A percentile compares a stretch with the other conserved stretches of the same genome.
Conservation (phyloP, 352 stramenopile species). For the Peronospora tabacina region DNA sequence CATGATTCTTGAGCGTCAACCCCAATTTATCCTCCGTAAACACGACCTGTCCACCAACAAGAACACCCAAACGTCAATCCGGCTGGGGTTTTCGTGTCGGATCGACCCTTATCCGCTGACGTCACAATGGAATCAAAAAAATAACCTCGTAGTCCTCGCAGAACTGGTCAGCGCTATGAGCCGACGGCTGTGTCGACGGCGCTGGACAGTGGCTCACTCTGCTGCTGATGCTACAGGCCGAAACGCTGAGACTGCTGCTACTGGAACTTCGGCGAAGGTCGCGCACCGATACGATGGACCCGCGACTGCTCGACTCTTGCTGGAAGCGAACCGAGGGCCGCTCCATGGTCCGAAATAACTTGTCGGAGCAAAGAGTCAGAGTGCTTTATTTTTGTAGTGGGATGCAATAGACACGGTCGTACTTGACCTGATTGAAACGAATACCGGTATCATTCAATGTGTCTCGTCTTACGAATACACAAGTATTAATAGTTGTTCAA, state of each 20-base stretch:
- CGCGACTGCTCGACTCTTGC: conserved; percentile 13
- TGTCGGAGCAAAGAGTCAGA: not conserved
- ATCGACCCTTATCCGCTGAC: not conserved
- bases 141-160: conserved; percentile 36
- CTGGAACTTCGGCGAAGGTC: conserved; percentile 19
- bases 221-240: conserved; percentile 28
- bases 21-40: conserved; percentile 54
- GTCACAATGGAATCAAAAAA: not conserved
- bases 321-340: conserved; percentile 6
- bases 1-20: conserved; percentile 43
- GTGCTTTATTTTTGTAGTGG: too few relatives aligned
- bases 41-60: conserved; percentile 30
- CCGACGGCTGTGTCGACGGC: not conserved
- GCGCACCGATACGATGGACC: conserved; percentile 18
- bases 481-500: too few relatives aligned
- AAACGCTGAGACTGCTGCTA: conserved; percentile 34
- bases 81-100: too few relatives aligned
- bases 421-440: not conserved
- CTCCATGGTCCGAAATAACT: conserved; percentile 1
- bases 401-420: not conserved
- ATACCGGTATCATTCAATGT: too few relatives aligned
- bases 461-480: too few relatives aligned
- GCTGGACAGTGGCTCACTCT: conserved; percentile 22
- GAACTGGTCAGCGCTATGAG: conserved; percentile 16
- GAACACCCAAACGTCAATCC: conserved; percentile 1